A percentile compares a stretch with the other conserved stretches of the same genome.
Evolutionary conservation across 192 early-diverging fungal genomes (phyloP).

Genomic region (Cladochytrium replicatum): DNA sequence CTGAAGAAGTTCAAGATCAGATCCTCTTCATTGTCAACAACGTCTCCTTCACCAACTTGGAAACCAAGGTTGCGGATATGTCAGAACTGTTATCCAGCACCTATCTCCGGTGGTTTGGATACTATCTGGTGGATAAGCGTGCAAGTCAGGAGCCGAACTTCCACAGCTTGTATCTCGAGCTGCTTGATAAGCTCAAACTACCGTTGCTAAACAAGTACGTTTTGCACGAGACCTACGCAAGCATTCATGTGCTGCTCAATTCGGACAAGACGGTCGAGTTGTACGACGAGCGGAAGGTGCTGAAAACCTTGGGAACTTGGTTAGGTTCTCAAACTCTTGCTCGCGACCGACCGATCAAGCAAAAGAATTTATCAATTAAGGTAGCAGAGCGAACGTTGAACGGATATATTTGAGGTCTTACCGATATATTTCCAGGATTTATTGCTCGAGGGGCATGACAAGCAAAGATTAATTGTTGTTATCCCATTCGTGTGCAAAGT

Average conservation of each 20-base stretch:
- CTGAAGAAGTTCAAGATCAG: slow-evolving; percentile 70
- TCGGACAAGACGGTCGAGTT: slow-evolving; percentile 87
- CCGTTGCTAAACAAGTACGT: slow-evolving; percentile 63
- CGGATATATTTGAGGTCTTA: too few relatives aligned
- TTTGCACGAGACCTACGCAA: slow-evolving; percentile 78
- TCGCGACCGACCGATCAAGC: slow-evolving; percentile 89
- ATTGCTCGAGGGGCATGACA: slow-evolving; percentile 83
- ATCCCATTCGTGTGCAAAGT: slow-evolving; percentile 99
- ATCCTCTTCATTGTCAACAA: slow-evolving; percentile 98
- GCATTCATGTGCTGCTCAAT: slow-evolving; percentile 82
- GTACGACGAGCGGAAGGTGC: slow-evolving; percentile 72
- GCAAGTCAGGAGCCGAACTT: slow-evolving; percentile 96
- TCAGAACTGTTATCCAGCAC: slow-evolving; percentile 55
- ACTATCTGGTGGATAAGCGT: slow-evolving; percentile 90
- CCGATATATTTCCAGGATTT: slow-evolving; percentile 68
- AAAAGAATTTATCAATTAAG: slow-evolving; percentile 93
- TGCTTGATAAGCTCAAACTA: slow-evolving; percentile 67
- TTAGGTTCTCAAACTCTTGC: slow-evolving; percentile 91
- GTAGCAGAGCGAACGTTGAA: too few relatives aligned
- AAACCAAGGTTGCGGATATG: slow-evolving; percentile 65
- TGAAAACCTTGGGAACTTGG: slow-evolving; percentile 98
- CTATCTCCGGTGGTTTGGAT: slow-evolving; percentile 81
- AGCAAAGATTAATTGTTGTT: slow-evolving; percentile 79
- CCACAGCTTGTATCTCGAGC: slow-evolving; percentile 79
- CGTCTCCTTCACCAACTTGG: slow-evolving; percentile 74